Evolutionary conservation across 164 flowering plant species (phyloP), one percentile per base, ranked within the genome.

Genomic region (Piper betle): DNA sequence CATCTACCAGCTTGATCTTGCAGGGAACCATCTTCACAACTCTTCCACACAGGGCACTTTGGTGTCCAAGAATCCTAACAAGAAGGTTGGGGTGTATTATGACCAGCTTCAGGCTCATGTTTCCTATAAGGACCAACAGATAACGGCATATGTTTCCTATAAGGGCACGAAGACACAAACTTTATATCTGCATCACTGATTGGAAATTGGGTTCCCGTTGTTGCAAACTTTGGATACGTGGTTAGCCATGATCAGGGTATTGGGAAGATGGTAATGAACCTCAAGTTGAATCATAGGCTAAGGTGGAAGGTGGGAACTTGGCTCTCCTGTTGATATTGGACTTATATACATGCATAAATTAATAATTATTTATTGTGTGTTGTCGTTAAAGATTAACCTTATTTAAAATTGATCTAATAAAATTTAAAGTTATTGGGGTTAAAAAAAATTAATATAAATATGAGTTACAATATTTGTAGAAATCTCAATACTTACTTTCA

Each of bases 271-370:
- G 64, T 73, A 5, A 39, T 86, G 56, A 73, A 55, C 13, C 19
- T 86, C n/a, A 82, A 80, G 73, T 58, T 78, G 40, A 73, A 71
- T 33, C 89, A 89, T 2, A 63, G 65, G 71, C 59, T 84, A 0
- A 58, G 89, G 56, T 86, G 93, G 93, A 86, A 79, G 63, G 81
- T 86, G 10, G 86, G 89, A 40, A 75, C 79, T 39, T 86, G 84
- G 87, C 81, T 80, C 52, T 84, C 93, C 3, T 74, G 33, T 25
- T 25, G 33, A 25, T 25, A 25, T 25, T 25, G 2, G 33, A 25
- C 33, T 25, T 25, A 25, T 25, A 25, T 25, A 25, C 33, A 25
- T 25, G 33, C 2, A 25, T 25, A 25, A 0, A 25, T 25, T 25
- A 2, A 25, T 25, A 25, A 25, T 25, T 25, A 25, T 25, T 25